phyloP scores from a whole-genome alignment of 1,284 basidiomycete genomes.

The Xanthoconium separans region DNA sequence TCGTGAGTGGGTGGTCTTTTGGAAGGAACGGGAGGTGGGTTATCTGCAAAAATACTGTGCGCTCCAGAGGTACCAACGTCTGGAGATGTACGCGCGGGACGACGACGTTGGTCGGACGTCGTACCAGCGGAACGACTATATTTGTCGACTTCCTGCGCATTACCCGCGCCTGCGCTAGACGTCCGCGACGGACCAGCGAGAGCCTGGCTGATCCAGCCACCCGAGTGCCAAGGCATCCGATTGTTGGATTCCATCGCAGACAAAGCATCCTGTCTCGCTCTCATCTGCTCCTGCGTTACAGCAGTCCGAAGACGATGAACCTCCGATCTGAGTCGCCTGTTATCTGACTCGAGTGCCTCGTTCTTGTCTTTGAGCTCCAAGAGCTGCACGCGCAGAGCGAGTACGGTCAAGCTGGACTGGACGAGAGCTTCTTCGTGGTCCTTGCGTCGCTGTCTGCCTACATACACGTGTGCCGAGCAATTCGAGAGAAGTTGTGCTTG shows the following conservation, averaged over 20 bases:
- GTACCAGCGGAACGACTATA: not conserved
- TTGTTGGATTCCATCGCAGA: not conserved
- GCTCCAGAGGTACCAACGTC: constrained; percentile 7
- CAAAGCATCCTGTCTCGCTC: not conserved
- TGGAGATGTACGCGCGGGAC: not conserved
- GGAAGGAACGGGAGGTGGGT: constrained; percentile 25
- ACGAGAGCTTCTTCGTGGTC: constrained; percentile 37
- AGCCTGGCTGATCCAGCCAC: constrained; percentile 18
- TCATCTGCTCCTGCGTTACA: constrained; percentile 19
- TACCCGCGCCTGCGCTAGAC: no score
- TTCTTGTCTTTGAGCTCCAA: constrained; percentile 37
- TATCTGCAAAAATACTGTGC: constrained; percentile 29
- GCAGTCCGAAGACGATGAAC: constrained; percentile 31
- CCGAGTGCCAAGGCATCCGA: not conserved
- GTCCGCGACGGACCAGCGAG: constrained; percentile 26
- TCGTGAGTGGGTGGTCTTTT: constrained; percentile 9
- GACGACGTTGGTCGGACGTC: not conserved
- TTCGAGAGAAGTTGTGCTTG: constrained; percentile 61
- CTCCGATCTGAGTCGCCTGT: constrained; percentile 33
- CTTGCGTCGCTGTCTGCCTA: constrained; percentile 24
- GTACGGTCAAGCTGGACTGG: constrained; percentile 47
- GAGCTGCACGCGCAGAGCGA: constrained; percentile 43
- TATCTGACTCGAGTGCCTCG: constrained; percentile 34
- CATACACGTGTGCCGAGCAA: constrained; percentile 56
- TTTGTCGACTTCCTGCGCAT: not conserved